These are phyloP conservation scores for Sporothrix variecibatus DNA, from an alignment of 2,329 filamentous ascomycete genomes.

Conservation along the genomic window DNA sequence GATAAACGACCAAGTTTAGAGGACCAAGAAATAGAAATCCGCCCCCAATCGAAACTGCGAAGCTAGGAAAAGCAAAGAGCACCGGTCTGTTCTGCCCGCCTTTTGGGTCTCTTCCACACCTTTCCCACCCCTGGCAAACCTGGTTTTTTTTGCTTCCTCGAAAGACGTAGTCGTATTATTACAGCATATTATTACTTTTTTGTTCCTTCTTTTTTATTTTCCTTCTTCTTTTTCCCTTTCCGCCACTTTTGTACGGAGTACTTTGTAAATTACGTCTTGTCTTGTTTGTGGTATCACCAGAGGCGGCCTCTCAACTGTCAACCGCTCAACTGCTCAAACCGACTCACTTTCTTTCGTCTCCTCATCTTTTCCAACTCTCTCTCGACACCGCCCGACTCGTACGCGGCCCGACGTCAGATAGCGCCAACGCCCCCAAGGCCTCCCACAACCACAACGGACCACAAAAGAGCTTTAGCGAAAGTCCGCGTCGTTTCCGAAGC, in stretches of 20 bases:
- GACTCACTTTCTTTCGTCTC: background rate
- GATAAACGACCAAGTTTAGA: background rate
- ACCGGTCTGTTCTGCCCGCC: background rate
- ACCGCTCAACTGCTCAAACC: background rate
- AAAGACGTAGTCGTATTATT: constrained; percentile 8
- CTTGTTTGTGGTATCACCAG: constrained; percentile 11
- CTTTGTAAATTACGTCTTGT: background rate
- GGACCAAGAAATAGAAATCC: background rate
- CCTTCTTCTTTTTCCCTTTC: background rate
- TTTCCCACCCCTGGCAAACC: constrained; percentile 14
- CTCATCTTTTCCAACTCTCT: background rate
- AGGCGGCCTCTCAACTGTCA: background rate
- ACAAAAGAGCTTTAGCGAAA: background rate
- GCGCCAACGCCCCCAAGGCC: constrained; percentile 7
- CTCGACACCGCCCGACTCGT: background rate
- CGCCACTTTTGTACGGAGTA: background rate
- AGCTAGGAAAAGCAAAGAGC: background rate
- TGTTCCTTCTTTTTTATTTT: background rate
- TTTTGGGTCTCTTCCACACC: constrained; percentile 3
- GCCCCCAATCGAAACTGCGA: background rate
- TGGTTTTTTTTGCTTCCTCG: constrained; percentile 5
- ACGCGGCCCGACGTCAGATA: constrained; percentile 21
- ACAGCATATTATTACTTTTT: constrained; percentile 4
- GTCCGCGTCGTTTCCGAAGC: constrained; percentile 16
- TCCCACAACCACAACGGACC: background rate